A percentile compares a stretch with the other conserved stretches of the same genome.
phyloP scores from a whole-genome alignment of 352 stramenopile genomes.

The Globisporangium parvum region DNA sequence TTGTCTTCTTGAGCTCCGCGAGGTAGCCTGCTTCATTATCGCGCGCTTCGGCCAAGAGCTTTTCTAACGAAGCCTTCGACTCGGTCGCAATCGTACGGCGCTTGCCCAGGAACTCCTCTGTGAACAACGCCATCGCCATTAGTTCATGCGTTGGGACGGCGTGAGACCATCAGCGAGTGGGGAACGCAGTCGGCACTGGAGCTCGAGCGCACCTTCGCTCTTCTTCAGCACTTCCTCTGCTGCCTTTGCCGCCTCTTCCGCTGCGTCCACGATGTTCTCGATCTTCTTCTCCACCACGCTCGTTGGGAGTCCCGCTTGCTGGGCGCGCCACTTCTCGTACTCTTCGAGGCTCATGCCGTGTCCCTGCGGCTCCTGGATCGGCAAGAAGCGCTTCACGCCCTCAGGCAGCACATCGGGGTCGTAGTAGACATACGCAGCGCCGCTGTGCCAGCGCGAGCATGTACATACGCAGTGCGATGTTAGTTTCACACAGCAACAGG shows the following conservation, averaged over 20 bases:
- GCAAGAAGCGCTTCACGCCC: slow-evolving; percentile 69
- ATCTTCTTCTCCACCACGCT: slow-evolving; percentile 27
- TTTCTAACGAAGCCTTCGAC: slow-evolving; percentile 71
- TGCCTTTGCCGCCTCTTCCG: slow-evolving; percentile 5
- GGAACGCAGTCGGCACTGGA: neutral
- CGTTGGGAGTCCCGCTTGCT: slow-evolving; percentile 45
- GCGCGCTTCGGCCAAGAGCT: slow-evolving; percentile 63
- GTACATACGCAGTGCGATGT: neutral
- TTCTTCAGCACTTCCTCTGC: slow-evolving; percentile 11
- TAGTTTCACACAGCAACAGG: neutral
- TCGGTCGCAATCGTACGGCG: slow-evolving; percentile 18
- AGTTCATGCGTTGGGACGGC: too few relatives aligned
- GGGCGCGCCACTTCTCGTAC: slow-evolving; percentile 80
- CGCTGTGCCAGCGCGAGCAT: slow-evolving; percentile 19
- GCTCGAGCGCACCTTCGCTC: slow-evolving; percentile 18
- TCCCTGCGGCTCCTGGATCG: slow-evolving; percentile 75
- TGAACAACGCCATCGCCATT: too few relatives aligned
- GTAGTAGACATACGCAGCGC: slow-evolving; percentile 79
- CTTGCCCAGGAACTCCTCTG: slow-evolving; percentile 12
- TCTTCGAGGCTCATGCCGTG: slow-evolving; percentile 85
- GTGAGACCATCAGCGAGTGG: too few relatives aligned
- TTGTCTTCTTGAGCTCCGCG: slow-evolving; percentile 63
- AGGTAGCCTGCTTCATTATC: slow-evolving; percentile 80
- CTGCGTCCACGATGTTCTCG: neutral
- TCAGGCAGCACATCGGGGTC: slow-evolving; percentile 75